Evolutionary conservation across 2,329 filamentous ascomycete species (phyloP).

Genomic region (Sarocladiaceae sp.): DNA sequence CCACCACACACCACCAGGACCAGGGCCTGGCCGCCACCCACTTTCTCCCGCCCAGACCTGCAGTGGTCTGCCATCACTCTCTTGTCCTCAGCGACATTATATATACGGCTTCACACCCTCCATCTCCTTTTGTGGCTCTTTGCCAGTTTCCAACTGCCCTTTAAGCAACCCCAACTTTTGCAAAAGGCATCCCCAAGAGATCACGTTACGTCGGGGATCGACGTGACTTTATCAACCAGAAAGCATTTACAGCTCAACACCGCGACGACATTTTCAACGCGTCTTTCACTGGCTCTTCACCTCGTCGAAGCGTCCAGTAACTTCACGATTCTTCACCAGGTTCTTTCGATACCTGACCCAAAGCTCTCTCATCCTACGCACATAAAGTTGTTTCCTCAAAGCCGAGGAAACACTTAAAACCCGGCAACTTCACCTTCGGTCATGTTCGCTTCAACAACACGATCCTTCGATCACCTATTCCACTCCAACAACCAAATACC

Average conservation of each 20-base stretch:
- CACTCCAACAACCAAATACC: constrained; percentile 40
- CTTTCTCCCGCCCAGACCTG: not conserved
- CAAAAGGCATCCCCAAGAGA: constrained; percentile 3
- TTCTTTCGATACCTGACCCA: constrained; percentile 22
- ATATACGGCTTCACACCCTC: constrained; percentile 9
- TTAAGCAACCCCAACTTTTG: constrained; percentile 6
- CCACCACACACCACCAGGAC: not conserved
- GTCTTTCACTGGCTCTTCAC: constrained; percentile 19
- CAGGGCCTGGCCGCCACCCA: constrained; percentile 7
- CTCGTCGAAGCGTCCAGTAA: constrained; percentile 22
- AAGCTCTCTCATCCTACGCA: constrained; percentile 18
- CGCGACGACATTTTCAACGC: not conserved
- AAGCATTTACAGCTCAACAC: not conserved
- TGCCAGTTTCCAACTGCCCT: constrained; percentile 11
- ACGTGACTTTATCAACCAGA: constrained; percentile 2
- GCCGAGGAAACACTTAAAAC: constrained; percentile 3
- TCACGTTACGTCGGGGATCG: constrained; percentile 9
- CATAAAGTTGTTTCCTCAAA: constrained; percentile 16
- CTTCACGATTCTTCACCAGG: constrained; percentile 18
- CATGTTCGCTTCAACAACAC: constrained; percentile 55
- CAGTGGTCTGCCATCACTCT: not conserved
- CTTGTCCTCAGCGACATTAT: not conserved
- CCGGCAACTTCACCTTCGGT: constrained; percentile 20
- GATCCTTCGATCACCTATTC: constrained; percentile 33
- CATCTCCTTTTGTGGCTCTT: constrained; percentile 8